Evolutionary conservation across 345 rosid species (phyloP), one percentile per base, ranked within the genome.

Genomic region (Limnanthes douglasii): DNA sequence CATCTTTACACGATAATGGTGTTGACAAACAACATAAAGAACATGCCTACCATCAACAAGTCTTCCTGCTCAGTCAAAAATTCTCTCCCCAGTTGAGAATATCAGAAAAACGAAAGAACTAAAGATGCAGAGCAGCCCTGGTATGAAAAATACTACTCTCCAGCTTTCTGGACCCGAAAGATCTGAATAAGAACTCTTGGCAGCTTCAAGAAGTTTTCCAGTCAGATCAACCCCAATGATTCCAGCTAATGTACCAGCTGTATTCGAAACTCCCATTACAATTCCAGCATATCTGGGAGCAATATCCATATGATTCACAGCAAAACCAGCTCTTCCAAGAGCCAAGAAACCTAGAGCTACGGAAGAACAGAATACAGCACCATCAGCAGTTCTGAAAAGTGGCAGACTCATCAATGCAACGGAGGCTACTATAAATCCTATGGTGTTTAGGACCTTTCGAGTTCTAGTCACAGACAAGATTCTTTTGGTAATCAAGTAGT

Each of bases 221-320:
- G 94, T 84, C 50, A 84, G 43, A 50, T 74, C 82, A 11, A 90
- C 98, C 48, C 98, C 98, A 25, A 84, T 48, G 35, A 90, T 74
- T 34, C 96, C 98, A 12, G 96, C 98, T 34, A 90, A 58, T 18
- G 98, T 90, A 19, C 98, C 96, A 8, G 96, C 98, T 5, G 98
- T 90, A 48, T 90, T 90, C 1, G 98, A 90, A 54, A 90, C 92
- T 12, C 94, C 94, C 98, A 90, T 90, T 33, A 84, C 84, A 15
- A 84, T 84, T 31, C 98, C 94, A 0, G 98, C 98, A 35, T 90
- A 84, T 58, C 78, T 66, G 1, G 98, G 98, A 28, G 98, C 92
- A 42, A 90, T 90, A 53, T 90, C 98, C 96, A 90, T 84, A 59
- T 84, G 98, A 61, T 90, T 90, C 46, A 90, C 94, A 0, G 98